Evolutionary conservation across 1,284 basidiomycete species (phyloP), one percentile per base, ranked within the genome.

Genomic region (Stygiomarasmius scandens): DNA sequence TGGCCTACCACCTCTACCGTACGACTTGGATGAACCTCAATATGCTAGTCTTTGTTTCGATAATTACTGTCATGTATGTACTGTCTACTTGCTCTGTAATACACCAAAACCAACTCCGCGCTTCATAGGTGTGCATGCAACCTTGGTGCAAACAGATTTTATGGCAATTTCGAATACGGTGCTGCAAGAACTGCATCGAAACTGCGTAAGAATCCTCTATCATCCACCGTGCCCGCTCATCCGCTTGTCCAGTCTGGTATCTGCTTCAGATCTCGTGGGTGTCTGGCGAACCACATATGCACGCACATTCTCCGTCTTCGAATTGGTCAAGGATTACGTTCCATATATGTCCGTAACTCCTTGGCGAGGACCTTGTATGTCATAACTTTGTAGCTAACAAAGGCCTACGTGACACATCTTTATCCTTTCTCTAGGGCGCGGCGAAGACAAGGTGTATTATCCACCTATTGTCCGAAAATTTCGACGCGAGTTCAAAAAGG

Each of bases 221-320:
- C n/a, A n/a, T n/a, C 38, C 19, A 8, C 41, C 43, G 44, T n/a
- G 16, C 22, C n/a, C n/a, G n/a, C n/a, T n/a, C n/a, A n/a, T n/a
- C 20, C 24, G 9, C 6, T 10, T 48, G 3, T 23, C n/a, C n/a
- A 51, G 24, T 19, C 16, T 32, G 11, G 8, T 27, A 24, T 29
- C 32, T 45, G 52, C 25, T 43, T 58, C 32, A 32, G 34, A 41
- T 52, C 55, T 36, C 55, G 55, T 22, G 44, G 38, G 49, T 6
- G 45, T 57, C 24, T 57, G 55, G 55, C 32, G 47, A 12, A 57
- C 49, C n/a, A 57, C 49, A 23, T 57, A 57, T 24, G 49, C 55
- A 2, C n/a, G 25, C 27, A 57, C 55, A 24, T 57, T 57, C 25
- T 29, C 52, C 12, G 49, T 52, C 1, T 57, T 57, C n/a, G 25